Percentiles rank a stretch among this genome's conserved stretches.
Conservation (phyloP, 2,329 filamentous ascomycete species). For the Cladophialophora chaetospira region DNA sequence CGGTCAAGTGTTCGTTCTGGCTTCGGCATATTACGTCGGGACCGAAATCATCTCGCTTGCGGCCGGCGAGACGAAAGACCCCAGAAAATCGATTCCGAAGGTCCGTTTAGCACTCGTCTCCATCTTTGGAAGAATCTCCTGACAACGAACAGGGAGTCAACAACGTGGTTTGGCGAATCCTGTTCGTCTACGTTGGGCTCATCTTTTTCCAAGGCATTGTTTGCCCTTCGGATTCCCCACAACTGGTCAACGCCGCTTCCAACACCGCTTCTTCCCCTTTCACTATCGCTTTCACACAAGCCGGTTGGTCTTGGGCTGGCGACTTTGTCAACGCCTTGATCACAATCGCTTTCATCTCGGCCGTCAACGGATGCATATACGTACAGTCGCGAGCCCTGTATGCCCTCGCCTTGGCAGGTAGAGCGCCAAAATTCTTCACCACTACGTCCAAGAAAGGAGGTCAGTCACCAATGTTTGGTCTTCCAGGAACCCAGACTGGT, state of each 20-base stretch:
- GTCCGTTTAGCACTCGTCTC: too few relatives aligned
- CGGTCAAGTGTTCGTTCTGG: conserved; percentile 41
- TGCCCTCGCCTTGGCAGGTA: conserved; percentile 49
- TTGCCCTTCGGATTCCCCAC: conserved; percentile 39
- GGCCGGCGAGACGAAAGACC: conserved; percentile 58
- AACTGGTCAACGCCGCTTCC: conserved; percentile 36
- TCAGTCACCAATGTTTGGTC: too few relatives aligned
- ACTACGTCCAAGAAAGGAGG: conserved; percentile 52
- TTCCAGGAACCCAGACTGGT: too few relatives aligned
- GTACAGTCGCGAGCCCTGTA: conserved; percentile 56
- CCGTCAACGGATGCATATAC: conserved; percentile 67
- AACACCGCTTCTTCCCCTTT: conserved; percentile 50
- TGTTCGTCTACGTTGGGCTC: conserved; percentile 57
- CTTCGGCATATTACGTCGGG: conserved; percentile 42
- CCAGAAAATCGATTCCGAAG: conserved; percentile 56
- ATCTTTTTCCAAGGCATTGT: conserved; percentile 55
- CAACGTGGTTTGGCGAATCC: conserved; percentile 50
- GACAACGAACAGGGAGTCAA: conserved; percentile 51
- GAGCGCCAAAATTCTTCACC: conserved; percentile 56
- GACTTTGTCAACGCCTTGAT: conserved; percentile 77
- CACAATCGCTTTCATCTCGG: conserved; percentile 70
- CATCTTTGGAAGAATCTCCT: too few relatives aligned
- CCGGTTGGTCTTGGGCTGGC: conserved; percentile 57
- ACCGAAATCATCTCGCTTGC: conserved; percentile 58
- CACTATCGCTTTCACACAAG: conserved; percentile 50